Percentiles rank a stretch among this genome's conserved stretches.
Conservation (phyloP, 495 filamentous ascomycete species). For the Oleoguttula mirabilis region DNA sequence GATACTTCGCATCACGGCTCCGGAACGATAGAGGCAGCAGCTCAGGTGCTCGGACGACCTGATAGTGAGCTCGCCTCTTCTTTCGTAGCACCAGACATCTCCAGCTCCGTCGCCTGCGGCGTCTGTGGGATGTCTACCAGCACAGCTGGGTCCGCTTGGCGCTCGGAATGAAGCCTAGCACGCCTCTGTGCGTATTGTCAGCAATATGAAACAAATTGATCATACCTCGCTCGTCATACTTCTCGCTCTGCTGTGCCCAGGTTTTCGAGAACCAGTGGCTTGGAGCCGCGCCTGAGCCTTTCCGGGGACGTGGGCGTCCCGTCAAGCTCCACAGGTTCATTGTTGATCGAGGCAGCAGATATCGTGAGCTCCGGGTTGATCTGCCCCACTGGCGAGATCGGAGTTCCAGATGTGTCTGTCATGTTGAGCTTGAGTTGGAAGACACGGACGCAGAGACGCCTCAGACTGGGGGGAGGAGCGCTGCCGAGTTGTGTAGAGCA, state of each 20-base stretch:
- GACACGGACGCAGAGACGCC: too few species aligned
- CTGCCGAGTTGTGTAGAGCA: too few species aligned
- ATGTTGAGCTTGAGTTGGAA: too few species aligned
- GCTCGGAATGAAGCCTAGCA: constrained; percentile 19
- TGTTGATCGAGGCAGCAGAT: constrained; percentile 24
- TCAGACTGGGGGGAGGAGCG: too few species aligned
- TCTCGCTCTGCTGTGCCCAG: constrained; percentile 22
- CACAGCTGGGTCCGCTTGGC: constrained; percentile 27
- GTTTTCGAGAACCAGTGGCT: constrained; percentile 8
- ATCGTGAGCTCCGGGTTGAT: constrained; percentile 12
- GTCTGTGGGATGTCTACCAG: constrained; percentile 28
- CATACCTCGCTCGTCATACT: constrained; percentile 11
- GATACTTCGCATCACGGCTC: too few species aligned
- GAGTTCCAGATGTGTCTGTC: not conserved
- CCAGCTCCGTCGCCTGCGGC: constrained; percentile 27
- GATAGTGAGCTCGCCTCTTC: too few species aligned
- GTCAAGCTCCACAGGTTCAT: constrained; percentile 28
- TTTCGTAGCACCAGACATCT: constrained; percentile 18
- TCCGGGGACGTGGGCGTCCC: constrained; percentile 20
- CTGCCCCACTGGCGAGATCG: constrained; percentile 11
- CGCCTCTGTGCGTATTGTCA: constrained; percentile 20
- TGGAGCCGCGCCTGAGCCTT: constrained; percentile 4
- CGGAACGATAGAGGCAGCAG: too few species aligned
- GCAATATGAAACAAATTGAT: not conserved
- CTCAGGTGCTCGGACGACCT: constrained; percentile 11